Evolutionary conservation across 306 rosid genomes (phyloP).

Genomic region (Cucurbita pepo): DNA sequence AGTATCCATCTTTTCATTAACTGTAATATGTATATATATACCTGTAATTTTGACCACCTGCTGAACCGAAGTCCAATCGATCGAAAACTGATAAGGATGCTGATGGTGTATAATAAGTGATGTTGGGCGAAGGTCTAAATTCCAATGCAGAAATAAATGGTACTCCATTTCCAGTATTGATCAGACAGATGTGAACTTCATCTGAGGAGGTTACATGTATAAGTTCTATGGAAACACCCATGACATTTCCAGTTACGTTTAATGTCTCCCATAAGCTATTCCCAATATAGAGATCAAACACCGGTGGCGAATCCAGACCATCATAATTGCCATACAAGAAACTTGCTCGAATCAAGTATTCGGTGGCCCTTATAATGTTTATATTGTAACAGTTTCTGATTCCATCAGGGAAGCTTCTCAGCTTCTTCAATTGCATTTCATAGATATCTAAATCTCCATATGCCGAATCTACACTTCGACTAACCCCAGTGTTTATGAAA

Average conservation of each 20-base stretch:
- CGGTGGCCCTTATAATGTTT: background rate
- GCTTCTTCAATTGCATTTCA: background rate
- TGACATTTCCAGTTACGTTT: background rate
- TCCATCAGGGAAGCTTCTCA: conserved; percentile 18
- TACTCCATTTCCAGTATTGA: background rate
- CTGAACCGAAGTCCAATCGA: background rate
- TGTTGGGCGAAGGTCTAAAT: background rate
- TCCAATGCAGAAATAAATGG: conserved; percentile 13
- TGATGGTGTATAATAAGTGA: background rate
- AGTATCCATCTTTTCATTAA: background rate
- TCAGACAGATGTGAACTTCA: conserved; percentile 5
- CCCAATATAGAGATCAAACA: conserved; percentile 5
- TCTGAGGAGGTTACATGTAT: background rate
- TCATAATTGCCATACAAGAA: conserved; percentile 10
- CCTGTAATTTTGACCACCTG: background rate
- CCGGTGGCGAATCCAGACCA: background rate
- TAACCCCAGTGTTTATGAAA: background rate
- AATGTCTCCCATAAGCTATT: conserved; percentile 4
- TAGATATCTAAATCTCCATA: background rate
- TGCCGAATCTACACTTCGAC: background rate
- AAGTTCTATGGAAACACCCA: background rate
- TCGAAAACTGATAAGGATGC: background rate
- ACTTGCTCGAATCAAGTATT: conserved; percentile 3
- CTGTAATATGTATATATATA: background rate
- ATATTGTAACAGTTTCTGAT: conserved; percentile 24